phyloP scores from a whole-genome alignment of 2,329 filamentous ascomycete species.

The Hymenoscyphus repandus region DNA sequence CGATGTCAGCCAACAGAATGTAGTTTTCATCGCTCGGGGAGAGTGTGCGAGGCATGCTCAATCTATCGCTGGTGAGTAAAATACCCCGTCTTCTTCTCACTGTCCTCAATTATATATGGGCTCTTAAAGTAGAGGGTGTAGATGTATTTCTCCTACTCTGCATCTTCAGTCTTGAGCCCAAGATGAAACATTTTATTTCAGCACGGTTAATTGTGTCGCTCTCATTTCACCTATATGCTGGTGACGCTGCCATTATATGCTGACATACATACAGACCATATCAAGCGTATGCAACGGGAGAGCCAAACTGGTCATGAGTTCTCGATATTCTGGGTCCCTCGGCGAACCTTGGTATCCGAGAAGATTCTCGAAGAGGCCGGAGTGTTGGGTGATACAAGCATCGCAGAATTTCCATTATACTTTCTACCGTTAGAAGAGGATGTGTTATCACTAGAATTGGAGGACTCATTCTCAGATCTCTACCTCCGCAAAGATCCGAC shows the following conservation, averaged over 20 bases:
- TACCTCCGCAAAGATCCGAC: slow-evolving; percentile 89
- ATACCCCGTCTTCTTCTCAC: neutral
- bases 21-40: slow-evolving; percentile 87
- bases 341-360: slow-evolving; percentile 86
- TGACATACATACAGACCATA: slow-evolving; percentile 69
- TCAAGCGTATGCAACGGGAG: slow-evolving; percentile 82
- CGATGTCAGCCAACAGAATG: slow-evolving; percentile 89
- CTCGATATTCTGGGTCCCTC: slow-evolving; percentile 92
- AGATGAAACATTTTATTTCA: slow-evolving; percentile 35
- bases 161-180: slow-evolving; percentile 53
- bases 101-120: slow-evolving; percentile 31
- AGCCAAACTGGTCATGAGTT: slow-evolving; percentile 92
- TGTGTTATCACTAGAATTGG: slow-evolving; percentile 82
- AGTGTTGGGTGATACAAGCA: slow-evolving; percentile 85
- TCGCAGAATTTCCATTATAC: slow-evolving; percentile 79
- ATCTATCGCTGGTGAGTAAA: slow-evolving; percentile 71
- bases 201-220: slow-evolving; percentile 40
- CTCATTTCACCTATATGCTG: slow-evolving; percentile 29
- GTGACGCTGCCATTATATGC: slow-evolving; percentile 50
- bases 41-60: slow-evolving; percentile 82
- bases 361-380: slow-evolving; percentile 88
- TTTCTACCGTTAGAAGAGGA: slow-evolving; percentile 92
- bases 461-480: slow-evolving; percentile 79
- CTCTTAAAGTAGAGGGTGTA: slow-evolving; percentile 57
- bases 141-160: slow-evolving; percentile 45